These are phyloP conservation scores for Solioccasus polychromus DNA, from an alignment of 768 basidiomycete genomes.

Conservation along the genomic window DNA sequence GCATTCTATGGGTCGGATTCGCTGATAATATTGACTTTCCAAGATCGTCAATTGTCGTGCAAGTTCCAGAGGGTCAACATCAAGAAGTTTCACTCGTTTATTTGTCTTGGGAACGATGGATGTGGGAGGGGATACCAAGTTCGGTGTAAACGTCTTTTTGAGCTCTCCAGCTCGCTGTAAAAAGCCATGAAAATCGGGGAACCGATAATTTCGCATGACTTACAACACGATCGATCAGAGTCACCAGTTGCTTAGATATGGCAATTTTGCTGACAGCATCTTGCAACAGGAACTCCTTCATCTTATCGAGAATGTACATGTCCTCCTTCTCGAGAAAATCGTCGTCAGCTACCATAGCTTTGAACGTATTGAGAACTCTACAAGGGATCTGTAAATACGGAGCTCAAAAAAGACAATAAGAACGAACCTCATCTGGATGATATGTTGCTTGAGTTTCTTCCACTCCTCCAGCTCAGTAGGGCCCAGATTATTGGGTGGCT, in stretches of 20 bases:
- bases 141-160: slow-evolving; percentile 55
- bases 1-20: slow-evolving; percentile 88
- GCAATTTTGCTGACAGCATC: slow-evolving; percentile 61
- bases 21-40: slow-evolving; percentile 83
- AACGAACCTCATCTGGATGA: slow-evolving; percentile 81
- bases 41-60: slow-evolving; percentile 92
- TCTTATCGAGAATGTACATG: slow-evolving; percentile 71
- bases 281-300: slow-evolving; percentile 74
- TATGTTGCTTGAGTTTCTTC: slow-evolving; percentile 80
- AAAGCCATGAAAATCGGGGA: slow-evolving; percentile 13
- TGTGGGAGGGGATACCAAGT: slow-evolving; percentile 61
- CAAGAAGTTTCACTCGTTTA: slow-evolving; percentile 76
- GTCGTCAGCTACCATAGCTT: slow-evolving; percentile 83
- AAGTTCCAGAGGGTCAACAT: slow-evolving; percentile 86
- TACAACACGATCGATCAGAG: slow-evolving; percentile 78
- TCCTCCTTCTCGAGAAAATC: slow-evolving; percentile 87
- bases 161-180: slow-evolving; percentile 53
- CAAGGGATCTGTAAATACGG: slow-evolving; percentile 1
- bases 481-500: slow-evolving; percentile 65
- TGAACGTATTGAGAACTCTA: slow-evolving; percentile 85
- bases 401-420: not conserved
- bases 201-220: slow-evolving; percentile 29
- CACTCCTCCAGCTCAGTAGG: slow-evolving; percentile 69
- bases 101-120: slow-evolving; percentile 70
- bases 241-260: slow-evolving; percentile 72